These are phyloP conservation scores for Cunninghamia lanceolata DNA, from an alignment of 75 land plant species.

Conservation along the genomic window DNA sequence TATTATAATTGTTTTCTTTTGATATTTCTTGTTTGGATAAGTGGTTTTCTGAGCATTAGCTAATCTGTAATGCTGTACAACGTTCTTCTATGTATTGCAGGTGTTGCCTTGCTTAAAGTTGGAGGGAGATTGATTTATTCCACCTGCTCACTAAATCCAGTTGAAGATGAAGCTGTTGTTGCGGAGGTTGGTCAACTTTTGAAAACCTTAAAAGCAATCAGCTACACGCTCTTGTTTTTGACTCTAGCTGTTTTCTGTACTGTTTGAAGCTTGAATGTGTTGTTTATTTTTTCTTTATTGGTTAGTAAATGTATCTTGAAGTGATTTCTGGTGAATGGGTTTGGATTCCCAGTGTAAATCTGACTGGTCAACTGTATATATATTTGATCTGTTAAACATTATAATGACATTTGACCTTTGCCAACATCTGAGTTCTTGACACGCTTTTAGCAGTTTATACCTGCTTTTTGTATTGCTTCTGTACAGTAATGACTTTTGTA, in stretches of 20 bases:
- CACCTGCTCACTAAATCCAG: conserved; percentile 97
- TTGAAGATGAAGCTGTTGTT: conserved; percentile 98
- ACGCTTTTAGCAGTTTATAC: background rate
- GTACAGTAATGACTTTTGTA: background rate
- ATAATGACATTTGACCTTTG: background rate
- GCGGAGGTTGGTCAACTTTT: conserved; percentile 65
- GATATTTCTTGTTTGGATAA: background rate
- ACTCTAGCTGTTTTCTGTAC: background rate
- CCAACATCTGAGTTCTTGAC: background rate
- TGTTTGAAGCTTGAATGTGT: background rate
- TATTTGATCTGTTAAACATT: background rate
- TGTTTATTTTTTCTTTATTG: background rate
- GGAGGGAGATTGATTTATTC: conserved; percentile 96
- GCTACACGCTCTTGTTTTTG: background rate
- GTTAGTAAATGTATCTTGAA: background rate
- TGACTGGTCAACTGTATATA: background rate
- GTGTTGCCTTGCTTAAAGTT: conserved; percentile 82
- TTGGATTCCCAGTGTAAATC: background rate
- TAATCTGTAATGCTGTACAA: background rate
- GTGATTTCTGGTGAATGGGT: background rate
- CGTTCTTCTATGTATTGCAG: conserved; percentile 34
- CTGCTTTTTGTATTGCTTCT: background rate
- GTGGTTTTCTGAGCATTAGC: background rate
- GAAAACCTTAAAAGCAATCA: background rate
- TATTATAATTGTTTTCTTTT: background rate